phyloP scores from a whole-genome alignment of 2,329 filamentous ascomycete species.

The Stagonosporopsis tanaceti region DNA sequence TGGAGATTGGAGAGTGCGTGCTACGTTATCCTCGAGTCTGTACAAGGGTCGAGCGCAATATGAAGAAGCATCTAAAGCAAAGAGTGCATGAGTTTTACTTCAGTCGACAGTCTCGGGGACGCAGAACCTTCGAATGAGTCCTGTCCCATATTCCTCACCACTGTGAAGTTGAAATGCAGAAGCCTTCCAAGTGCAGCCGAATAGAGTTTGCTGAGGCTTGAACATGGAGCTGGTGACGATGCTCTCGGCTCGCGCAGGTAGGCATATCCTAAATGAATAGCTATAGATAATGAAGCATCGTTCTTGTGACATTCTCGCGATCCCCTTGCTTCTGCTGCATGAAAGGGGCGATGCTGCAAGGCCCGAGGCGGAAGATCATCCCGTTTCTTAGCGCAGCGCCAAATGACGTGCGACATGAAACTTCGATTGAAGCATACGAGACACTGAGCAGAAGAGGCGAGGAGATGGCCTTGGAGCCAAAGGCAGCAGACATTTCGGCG shows the following conservation, averaged over 20 bases:
- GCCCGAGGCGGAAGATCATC: constrained; percentile 27
- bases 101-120: neutral
- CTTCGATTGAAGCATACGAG: constrained; percentile 28
- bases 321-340: constrained; percentile 2
- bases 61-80: neutral
- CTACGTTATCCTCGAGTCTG: no score
- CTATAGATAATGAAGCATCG: neutral
- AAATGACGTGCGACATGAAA: constrained; percentile 38
- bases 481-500: neutral
- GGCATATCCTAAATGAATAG: neutral
- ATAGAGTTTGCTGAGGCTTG: neutral
- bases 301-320: neutral
- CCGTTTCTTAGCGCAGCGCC: constrained; percentile 26
- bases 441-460: constrained; percentile 15
- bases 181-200: neutral
- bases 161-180: neutral
- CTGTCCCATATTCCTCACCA: neutral
- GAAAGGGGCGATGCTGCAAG: constrained; percentile 19
- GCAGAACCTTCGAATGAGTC: neutral
- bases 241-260: neutral
- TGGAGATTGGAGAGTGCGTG: neutral
- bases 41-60: no score
- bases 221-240: no score
- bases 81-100: neutral
- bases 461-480: neutral